Conservation (phyloP, 352 stramenopile species). For the Globisporangium spiculum region DNA sequence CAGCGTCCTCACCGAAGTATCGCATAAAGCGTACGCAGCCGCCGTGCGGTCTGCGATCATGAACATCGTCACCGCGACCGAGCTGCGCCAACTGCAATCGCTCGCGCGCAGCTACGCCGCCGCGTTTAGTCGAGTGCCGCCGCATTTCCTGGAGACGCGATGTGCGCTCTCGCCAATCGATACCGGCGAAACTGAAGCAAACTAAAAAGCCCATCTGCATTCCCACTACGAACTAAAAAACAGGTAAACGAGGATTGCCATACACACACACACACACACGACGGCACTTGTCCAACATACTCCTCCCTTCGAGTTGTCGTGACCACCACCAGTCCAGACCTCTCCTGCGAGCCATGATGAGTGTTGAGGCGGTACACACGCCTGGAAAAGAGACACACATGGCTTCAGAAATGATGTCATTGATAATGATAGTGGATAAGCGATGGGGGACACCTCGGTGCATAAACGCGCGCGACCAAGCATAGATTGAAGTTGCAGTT, state of each 20-base stretch:
- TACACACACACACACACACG: no score
- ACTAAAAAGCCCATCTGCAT: constrained; percentile 1
- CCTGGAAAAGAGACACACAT: not conserved
- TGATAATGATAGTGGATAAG: no score
- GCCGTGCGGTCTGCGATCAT: constrained; percentile 24
- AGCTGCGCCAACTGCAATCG: constrained; percentile 31
- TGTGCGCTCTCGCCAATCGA: not conserved
- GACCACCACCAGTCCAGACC: no score
- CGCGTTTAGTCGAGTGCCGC: constrained; percentile 29
- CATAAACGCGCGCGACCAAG: no score
- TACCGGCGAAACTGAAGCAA: constrained; percentile 4
- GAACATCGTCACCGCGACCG: constrained; percentile 11
- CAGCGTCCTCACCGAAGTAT: constrained; percentile 6
- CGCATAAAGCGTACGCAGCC: constrained; percentile 19
- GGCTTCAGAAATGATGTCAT: no score
- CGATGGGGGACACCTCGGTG: no score
- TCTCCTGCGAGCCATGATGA: not conserved
- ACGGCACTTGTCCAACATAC: no score
- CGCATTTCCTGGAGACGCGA: constrained; percentile 3
- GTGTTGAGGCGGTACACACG: constrained; percentile 5
- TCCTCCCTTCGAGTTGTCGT: not conserved
- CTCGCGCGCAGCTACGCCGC: constrained; percentile 28
- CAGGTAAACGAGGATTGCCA: not conserved
- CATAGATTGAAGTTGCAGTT: no score
- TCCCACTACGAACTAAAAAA: not conserved